Base-by-base conservation (phyloP, 164 flowering plant species). In the Aristolochia californica region DNA sequence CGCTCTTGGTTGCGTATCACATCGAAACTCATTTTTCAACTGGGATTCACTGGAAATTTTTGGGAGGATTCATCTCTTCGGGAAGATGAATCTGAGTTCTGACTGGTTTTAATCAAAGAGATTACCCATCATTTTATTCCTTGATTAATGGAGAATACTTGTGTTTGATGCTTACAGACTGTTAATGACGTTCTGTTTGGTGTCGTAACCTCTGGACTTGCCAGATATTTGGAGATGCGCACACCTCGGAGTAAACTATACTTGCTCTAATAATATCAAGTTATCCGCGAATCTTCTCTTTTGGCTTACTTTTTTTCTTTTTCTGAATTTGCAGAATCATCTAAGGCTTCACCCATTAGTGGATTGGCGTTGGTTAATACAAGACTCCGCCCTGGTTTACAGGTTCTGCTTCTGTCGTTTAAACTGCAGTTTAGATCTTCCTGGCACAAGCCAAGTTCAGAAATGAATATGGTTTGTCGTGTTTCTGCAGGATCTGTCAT, bases 161-260 rank as follows among this genome's bases (percentile, higher is more conserved):
- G 28, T 44, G 17, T 45, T 22, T 48, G 43, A 30, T 59, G 13
- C 15, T 25, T 73, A 71, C 90, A 89, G 91, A 90, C 95, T 9
- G 74, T 87, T 15, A 90, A 90, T 58, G 97, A 90, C 60, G 95
- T 87, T 70, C 84, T 90, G 23, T 77, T 87, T 22, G 91, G 84
- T 53, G 69, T 85, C 11, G 68, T 90, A 55, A 77, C 91, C 49
- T 57, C 60, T 9, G 97, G 95, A 48, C 60, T 90, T 12, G 72
- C 88, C 13, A 73, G 70, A 69, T 90, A 86, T 65, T 59, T 87
- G 68, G 81, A 78, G 50, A 43, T 59, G 17, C 67, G 67, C 52
- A 60, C 82, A 21, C 56, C 81, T 14, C 66, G 69, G 4, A 75
- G 94, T 85, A 72, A 64, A 28, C 10, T 18, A 62, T 27, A 17